These are phyloP conservation scores for Wickerhamomyces sp. DNA, from an alignment of 1,139 yeast genomes.

Conservation along the genomic window DNA sequence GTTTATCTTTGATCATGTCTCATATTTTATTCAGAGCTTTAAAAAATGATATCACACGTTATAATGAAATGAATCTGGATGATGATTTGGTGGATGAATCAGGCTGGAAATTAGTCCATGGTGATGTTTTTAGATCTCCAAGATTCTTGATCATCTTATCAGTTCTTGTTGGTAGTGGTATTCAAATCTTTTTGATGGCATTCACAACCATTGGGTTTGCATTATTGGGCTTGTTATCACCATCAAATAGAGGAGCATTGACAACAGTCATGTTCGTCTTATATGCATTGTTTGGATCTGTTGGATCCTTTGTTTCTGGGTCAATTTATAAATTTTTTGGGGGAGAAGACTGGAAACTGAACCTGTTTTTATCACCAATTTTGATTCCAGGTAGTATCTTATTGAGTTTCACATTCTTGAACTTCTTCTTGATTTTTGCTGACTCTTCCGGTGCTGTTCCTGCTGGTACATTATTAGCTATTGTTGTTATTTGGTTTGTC, in stretches of 20 bases:
- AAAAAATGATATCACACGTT: conserved; percentile 79
- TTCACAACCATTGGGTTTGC: conserved; percentile 76
- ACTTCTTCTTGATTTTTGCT: conserved; percentile 74
- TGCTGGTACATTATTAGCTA: conserved; percentile 79
- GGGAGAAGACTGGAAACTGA: conserved; percentile 87
- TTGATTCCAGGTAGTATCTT: conserved; percentile 80
- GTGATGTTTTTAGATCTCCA: conserved; percentile 92
- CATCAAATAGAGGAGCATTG: conserved; percentile 91
- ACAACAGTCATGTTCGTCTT: conserved; percentile 85
- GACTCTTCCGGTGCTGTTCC: conserved; percentile 96
- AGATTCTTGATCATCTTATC: conserved; percentile 65
- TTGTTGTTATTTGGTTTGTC: conserved; percentile 78
- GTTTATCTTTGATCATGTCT: conserved; percentile 73
- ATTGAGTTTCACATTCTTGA: conserved; percentile 57
- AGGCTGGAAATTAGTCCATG: conserved; percentile 97
- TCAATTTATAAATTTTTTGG: conserved; percentile 83
- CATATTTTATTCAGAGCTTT: conserved; percentile 78
- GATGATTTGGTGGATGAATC: conserved; percentile 88
- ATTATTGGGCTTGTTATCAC: conserved; percentile 82
- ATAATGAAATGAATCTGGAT: conserved; percentile 76
- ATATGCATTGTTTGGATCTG: conserved; percentile 71
- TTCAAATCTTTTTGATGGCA: conserved; percentile 77
- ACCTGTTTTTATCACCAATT: conserved; percentile 76
- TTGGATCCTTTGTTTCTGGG: conserved; percentile 86
- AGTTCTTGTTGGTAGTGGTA: conserved; percentile 82